Percentiles rank a stretch among this genome's conserved stretches.
Evolutionary conservation across 2,329 filamentous ascomycete genomes (phyloP).

Genomic region (Incumbomyces lentus): DNA sequence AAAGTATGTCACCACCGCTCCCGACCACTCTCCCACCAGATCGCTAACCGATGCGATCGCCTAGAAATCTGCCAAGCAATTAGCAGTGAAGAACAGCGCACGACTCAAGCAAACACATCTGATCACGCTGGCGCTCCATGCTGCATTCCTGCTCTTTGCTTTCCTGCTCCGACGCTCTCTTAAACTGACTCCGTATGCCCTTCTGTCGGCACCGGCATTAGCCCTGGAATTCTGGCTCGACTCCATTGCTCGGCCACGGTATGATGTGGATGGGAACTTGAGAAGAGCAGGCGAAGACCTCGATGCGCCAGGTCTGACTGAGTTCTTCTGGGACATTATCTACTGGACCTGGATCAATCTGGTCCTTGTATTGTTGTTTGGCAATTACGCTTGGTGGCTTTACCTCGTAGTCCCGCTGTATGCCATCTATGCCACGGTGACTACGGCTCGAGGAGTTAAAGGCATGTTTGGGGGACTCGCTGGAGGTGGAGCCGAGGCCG

Average conservation of each 20-base stretch:
- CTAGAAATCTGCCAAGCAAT: constrained; percentile 44
- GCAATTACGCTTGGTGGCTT: constrained; percentile 67
- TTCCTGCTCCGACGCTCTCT: constrained; percentile 53
- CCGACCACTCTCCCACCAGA: neutral
- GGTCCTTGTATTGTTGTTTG: constrained; percentile 61
- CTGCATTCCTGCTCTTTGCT: constrained; percentile 62
- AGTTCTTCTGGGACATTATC: constrained; percentile 95
- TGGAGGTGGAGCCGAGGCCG: constrained; percentile 30
- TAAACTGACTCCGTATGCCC: constrained; percentile 54
- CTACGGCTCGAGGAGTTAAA: constrained; percentile 38
- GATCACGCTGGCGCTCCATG: constrained; percentile 61
- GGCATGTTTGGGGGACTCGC: constrained; percentile 29
- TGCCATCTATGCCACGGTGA: constrained; percentile 36
- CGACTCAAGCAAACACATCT: constrained; percentile 74
- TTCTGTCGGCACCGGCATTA: constrained; percentile 65
- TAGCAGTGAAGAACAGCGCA: constrained; percentile 67
- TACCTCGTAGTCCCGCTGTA: constrained; percentile 44
- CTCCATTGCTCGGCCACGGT: constrained; percentile 66
- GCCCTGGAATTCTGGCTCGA: constrained; percentile 80
- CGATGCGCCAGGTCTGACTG: constrained; percentile 74
- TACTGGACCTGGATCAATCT: constrained; percentile 86
- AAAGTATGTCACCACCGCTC: constrained; percentile 12
- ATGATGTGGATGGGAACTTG: constrained; percentile 53
- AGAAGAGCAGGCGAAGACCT: constrained; percentile 77
- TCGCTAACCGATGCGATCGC: constrained; percentile 4